Percentiles rank a stretch among this genome's conserved stretches.
These are phyloP conservation scores for Phlebiopsis flavidoalba DNA, from an alignment of 768 basidiomycete species.

Conservation along the genomic window DNA sequence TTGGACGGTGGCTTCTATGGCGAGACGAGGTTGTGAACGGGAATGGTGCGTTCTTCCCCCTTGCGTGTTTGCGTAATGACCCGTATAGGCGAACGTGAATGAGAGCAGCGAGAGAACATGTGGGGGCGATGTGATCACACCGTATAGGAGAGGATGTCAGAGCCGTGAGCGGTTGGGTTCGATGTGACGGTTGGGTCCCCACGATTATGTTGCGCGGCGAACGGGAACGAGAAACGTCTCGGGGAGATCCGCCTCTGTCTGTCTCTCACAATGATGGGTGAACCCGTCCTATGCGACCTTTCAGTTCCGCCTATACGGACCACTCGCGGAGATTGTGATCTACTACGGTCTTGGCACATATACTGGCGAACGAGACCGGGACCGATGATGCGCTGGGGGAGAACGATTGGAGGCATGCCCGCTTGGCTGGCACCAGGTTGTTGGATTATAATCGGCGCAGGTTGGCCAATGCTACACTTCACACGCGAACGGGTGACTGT, in stretches of 20 bases:
- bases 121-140: no score
- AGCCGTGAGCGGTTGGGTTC: no score
- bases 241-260: background rate
- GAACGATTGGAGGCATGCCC: background rate
- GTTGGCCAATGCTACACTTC: background rate
- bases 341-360: background rate
- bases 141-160: no score
- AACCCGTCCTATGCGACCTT: background rate
- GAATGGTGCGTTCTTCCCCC: no score
- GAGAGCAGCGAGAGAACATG: no score
- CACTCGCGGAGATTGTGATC: background rate
- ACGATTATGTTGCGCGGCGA: no score
- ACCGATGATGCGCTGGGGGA: background rate
- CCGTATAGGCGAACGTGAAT: background rate
- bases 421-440: background rate
- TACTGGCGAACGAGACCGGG: background rate
- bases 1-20: no score
- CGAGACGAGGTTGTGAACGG: no score
- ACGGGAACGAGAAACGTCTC: no score
- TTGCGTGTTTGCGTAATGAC: no score
- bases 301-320: background rate
- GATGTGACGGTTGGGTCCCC: no score
- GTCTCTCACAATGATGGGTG: background rate
- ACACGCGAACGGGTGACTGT: background rate
- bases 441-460: background rate